Percentiles rank a stretch among this genome's conserved stretches.
These are phyloP conservation scores for Galerina sulciceps DNA, from an alignment of 768 basidiomycete genomes.

Conservation along the genomic window DNA sequence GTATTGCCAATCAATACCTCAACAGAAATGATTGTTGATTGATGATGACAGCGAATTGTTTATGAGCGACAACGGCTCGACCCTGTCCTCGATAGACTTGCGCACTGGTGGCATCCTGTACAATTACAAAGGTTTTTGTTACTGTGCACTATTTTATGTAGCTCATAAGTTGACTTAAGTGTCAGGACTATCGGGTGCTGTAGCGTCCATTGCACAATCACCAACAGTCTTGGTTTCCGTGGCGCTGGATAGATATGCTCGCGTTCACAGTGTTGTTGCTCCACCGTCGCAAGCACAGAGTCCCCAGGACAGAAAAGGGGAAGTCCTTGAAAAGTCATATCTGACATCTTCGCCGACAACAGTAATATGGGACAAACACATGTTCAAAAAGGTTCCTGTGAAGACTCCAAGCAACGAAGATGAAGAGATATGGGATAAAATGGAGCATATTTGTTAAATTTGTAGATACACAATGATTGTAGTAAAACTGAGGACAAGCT, in stretches of 20 bases:
- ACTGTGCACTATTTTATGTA: not conserved
- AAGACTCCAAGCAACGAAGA: slow-evolving; percentile 33
- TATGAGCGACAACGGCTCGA: slow-evolving; percentile 66
- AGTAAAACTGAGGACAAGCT: not conserved
- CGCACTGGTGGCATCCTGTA: slow-evolving; percentile 69
- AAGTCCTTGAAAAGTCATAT: slow-evolving; percentile 66
- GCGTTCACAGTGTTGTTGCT: slow-evolving; percentile 66
- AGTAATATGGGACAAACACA: slow-evolving; percentile 61
- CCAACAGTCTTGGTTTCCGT: slow-evolving; percentile 60
- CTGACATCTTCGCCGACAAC: slow-evolving; percentile 65
- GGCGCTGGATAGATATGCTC: slow-evolving; percentile 70
- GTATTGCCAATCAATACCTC: slow-evolving; percentile 23
- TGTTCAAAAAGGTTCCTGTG: slow-evolving; percentile 8
- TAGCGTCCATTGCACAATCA: slow-evolving; percentile 65
- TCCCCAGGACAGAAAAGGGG: slow-evolving; percentile 60
- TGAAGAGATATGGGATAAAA: slow-evolving; percentile 71
- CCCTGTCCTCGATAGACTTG: slow-evolving; percentile 68
- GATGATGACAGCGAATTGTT: slow-evolving; percentile 62
- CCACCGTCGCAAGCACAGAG: slow-evolving; percentile 52
- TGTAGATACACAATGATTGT: not conserved
- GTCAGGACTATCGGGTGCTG: slow-evolving; percentile 67
- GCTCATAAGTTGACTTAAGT: slow-evolving; percentile 25
- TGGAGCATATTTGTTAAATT: slow-evolving; percentile 49
- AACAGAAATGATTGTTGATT: not conserved
- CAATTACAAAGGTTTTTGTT: slow-evolving; percentile 66